These are phyloP conservation scores for Xylaria sp. DNA, from an alignment of 2,329 filamentous ascomycete genomes.

Conservation along the genomic window DNA sequence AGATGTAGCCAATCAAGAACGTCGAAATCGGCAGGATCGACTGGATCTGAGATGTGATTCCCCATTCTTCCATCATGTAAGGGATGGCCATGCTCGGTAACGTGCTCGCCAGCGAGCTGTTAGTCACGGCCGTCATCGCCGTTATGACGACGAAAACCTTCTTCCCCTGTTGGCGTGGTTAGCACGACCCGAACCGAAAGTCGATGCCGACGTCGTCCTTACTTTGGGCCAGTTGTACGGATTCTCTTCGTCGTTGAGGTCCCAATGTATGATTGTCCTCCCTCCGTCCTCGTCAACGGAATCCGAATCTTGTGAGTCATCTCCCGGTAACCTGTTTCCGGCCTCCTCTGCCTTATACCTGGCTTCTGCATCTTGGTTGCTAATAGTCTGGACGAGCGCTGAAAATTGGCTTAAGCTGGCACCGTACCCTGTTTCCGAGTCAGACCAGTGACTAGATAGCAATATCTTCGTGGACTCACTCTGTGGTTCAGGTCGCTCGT, in stretches of 20 bases:
- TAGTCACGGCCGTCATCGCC: slow-evolving; percentile 63
- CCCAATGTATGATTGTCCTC: slow-evolving; percentile 48
- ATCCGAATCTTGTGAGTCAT: slow-evolving; percentile 11
- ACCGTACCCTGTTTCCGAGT: slow-evolving; percentile 6
- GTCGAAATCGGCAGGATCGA: slow-evolving; percentile 62
- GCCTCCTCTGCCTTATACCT: slow-evolving; percentile 47
- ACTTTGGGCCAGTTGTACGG: slow-evolving; percentile 55
- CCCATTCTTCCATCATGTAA: slow-evolving; percentile 60
- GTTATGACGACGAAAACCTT: slow-evolving; percentile 59
- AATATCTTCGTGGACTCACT: slow-evolving; percentile 17
- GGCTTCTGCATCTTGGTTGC: slow-evolving; percentile 45
- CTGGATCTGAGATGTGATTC: slow-evolving; percentile 51
- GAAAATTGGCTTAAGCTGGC: slow-evolving; percentile 23
- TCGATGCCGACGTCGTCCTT: slow-evolving; percentile 13
- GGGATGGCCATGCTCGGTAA: slow-evolving; percentile 66
- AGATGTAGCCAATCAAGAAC: slow-evolving; percentile 66
- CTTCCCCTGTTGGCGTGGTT: slow-evolving; percentile 44
- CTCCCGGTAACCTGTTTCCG: slow-evolving; percentile 37
- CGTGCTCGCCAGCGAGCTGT: slow-evolving; percentile 68
- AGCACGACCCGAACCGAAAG: slow-evolving; percentile 4
- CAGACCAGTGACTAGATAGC: neutral
- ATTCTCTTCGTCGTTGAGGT: slow-evolving; percentile 52
- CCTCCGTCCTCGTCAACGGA: slow-evolving; percentile 27
- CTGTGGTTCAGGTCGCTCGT: slow-evolving; percentile 4
- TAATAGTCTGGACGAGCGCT: slow-evolving; percentile 33